These are phyloP conservation scores for Stephania yunnanensis DNA, from an alignment of 164 flowering plant genomes.

Conservation along the genomic window DNA sequence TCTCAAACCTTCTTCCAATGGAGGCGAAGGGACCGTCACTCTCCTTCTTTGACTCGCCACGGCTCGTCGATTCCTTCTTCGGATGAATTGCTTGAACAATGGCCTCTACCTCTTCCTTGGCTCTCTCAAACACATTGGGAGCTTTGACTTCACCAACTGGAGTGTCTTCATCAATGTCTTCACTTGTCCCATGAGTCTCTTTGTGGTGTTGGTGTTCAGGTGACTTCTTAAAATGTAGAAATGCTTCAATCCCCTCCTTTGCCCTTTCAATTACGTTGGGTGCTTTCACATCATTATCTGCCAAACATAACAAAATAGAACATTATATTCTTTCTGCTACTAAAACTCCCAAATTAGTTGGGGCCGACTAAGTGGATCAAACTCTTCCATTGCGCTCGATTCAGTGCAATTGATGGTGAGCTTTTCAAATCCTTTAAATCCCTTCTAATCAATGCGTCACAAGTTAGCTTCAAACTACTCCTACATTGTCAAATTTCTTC, in stretches of 20 bases:
- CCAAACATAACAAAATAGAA: neutral
- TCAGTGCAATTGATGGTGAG: too few relatives aligned
- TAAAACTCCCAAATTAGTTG: too few relatives aligned
- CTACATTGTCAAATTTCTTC: too few relatives aligned
- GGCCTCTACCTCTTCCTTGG: constrained; percentile 74
- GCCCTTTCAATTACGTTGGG: constrained; percentile 51
- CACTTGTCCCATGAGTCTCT: constrained; percentile 66
- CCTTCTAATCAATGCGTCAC: too few relatives aligned
- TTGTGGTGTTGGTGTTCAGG: constrained; percentile 30
- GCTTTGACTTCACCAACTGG: constrained; percentile 57
- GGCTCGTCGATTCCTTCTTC: constrained; percentile 38
- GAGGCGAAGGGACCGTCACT: constrained; percentile 19
- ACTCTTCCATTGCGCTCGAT: too few relatives aligned
- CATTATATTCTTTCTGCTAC: neutral
- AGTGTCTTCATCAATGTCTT: constrained; percentile 57
- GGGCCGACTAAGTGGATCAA: too few relatives aligned
- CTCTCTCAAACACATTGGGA: constrained; percentile 52
- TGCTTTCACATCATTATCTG: constrained; percentile 40
- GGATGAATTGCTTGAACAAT: constrained; percentile 43
- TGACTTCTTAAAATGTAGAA: constrained; percentile 27
- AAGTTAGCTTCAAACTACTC: too few relatives aligned
- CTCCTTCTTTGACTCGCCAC: constrained; percentile 17
- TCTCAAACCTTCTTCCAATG: constrained; percentile 27
- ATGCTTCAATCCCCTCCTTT: constrained; percentile 48
- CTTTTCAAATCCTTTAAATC: too few relatives aligned